phyloP scores from a whole-genome alignment of 2,329 filamentous ascomycete genomes.

The Celoporthe dispersa region DNA sequence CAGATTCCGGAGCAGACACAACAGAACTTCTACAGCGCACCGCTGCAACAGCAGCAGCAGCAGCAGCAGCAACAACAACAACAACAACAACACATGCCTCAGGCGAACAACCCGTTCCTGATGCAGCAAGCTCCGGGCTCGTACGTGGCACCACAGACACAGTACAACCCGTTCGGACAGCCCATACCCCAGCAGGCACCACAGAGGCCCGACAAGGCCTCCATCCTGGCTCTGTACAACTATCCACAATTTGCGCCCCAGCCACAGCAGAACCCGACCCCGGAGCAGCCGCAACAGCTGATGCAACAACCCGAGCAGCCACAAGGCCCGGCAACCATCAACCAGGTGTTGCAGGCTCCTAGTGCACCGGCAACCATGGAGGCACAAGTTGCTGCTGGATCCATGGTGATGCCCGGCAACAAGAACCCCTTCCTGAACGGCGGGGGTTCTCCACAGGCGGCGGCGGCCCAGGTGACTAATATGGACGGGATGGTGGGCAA shows the following conservation, averaged over 20 bases:
- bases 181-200: conserved; percentile 40
- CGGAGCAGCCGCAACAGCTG: conserved; percentile 35
- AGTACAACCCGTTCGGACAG: conserved; percentile 17
- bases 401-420: conserved; percentile 38
- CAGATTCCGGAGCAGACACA: conserved; percentile 60
- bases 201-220: conserved; percentile 67
- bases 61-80: conserved; percentile 35
- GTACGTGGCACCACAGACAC: conserved; percentile 25
- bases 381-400: conserved; percentile 25
- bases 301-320: conserved; percentile 34
- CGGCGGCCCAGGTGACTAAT: conserved; percentile 31
- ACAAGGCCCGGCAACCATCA: conserved; percentile 30
- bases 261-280: conserved; percentile 32
- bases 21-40: conserved; percentile 44
- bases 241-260: conserved; percentile 58
- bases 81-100: conserved; percentile 34
- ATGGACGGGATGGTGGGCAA: conserved; percentile 39
- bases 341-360: conserved; percentile 30
- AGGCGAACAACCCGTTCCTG: conserved; percentile 27
- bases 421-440: conserved; percentile 63
- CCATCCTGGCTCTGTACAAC: conserved; percentile 77
- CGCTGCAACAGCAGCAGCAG: conserved; percentile 31
- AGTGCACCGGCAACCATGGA: conserved; percentile 42
- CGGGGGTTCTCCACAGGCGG: conserved; percentile 34
- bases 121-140: conserved; percentile 33